Evolutionary conservation across 805 yeast species (phyloP).

Genomic region (Wickerhamiella azymoides): DNA sequence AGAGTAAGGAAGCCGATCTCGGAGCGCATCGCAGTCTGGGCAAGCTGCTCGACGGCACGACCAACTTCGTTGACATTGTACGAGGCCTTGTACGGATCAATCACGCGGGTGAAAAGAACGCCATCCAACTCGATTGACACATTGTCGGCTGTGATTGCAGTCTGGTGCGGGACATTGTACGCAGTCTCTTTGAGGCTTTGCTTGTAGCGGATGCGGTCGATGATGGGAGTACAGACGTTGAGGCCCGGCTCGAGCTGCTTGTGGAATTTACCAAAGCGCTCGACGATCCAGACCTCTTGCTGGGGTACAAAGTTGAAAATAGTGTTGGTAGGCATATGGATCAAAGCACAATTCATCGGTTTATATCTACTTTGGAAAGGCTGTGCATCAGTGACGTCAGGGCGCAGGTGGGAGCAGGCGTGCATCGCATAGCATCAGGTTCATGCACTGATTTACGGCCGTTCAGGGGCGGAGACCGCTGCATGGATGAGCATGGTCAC

Average conservation of each 20-base stretch:
- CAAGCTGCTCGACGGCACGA: conserved; percentile 66
- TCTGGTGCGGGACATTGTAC: conserved; percentile 67
- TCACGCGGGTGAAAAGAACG: conserved; percentile 56
- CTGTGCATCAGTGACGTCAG: too few species aligned
- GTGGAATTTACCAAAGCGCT: conserved; percentile 72
- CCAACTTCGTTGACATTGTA: conserved; percentile 76
- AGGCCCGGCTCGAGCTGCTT: conserved; percentile 56
- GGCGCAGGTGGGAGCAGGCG: too few species aligned
- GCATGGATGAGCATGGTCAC: too few species aligned
- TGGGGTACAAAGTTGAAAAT: conserved; percentile 67
- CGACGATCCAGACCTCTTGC: conserved; percentile 78
- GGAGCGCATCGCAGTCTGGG: conserved; percentile 77
- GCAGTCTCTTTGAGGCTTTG: conserved; percentile 69
- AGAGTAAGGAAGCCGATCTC: conserved; percentile 69
- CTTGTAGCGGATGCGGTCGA: conserved; percentile 63
- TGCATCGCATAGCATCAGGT: too few species aligned
- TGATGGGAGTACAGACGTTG: conserved; percentile 51
- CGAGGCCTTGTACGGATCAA: conserved; percentile 68
- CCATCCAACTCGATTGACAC: conserved; percentile 74
- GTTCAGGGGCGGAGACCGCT: too few species aligned
- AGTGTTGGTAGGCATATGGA: conserved; percentile 49
- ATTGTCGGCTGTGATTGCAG: conserved; percentile 70
- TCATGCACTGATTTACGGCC: too few species aligned
- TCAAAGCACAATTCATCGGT: neutral
- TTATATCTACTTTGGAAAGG: too few species aligned